Conservation (phyloP, 2,329 filamentous ascomycete species). For the Fusarium sulawesiense region DNA sequence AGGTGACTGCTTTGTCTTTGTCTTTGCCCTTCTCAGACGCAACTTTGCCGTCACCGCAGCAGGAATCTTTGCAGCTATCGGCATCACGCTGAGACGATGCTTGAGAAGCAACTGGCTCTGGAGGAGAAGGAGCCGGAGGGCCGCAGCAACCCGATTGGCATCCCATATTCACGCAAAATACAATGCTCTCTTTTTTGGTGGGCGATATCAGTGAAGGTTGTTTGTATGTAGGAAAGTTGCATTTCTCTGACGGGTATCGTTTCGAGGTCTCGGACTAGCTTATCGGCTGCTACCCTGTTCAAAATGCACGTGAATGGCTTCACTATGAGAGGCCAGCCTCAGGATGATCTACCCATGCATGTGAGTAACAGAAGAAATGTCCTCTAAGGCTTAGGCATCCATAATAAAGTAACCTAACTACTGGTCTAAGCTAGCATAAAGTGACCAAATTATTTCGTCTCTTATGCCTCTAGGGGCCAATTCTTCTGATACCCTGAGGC, state of each 20-base stretch:
- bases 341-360: not conserved
- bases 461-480: too few species aligned
- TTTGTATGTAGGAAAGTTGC: not conserved
- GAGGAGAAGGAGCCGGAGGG: slow-evolving; percentile 1
- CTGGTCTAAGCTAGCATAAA: too few species aligned
- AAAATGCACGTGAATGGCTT: slow-evolving; percentile 27
- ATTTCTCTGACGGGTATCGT: not conserved
- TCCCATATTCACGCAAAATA: slow-evolving; percentile 16
- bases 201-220: not conserved
- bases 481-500: too few species aligned
- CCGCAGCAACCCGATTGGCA: slow-evolving; percentile 30
- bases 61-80: slow-evolving; percentile 17
- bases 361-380: too few species aligned
- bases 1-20: not conserved
- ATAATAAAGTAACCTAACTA: too few species aligned
- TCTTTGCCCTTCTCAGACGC: not conserved
- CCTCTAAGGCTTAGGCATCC: too few species aligned
- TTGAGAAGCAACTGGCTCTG: not conserved
- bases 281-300: slow-evolving; percentile 1
- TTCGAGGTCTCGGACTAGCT: not conserved
- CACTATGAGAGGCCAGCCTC: not conserved
- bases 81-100: not conserved
- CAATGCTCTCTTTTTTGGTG: not conserved
- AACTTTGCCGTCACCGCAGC: slow-evolving; percentile 4
- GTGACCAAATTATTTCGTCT: too few species aligned